These are phyloP conservation scores for Colletotrichum lupini DNA, from an alignment of 2,329 filamentous ascomycete species.

Conservation along the genomic window DNA sequence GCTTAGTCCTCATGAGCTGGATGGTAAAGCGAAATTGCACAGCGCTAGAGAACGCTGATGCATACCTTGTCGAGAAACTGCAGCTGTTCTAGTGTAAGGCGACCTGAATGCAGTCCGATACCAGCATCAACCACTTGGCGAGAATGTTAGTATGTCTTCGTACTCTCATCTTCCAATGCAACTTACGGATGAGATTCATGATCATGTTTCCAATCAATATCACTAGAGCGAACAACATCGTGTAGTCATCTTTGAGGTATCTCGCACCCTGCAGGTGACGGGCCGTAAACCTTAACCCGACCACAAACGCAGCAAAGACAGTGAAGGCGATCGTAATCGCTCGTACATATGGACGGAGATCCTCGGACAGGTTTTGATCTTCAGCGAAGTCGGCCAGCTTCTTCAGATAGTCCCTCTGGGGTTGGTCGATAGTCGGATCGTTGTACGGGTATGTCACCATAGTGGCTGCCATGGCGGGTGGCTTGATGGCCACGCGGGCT, in stretches of 20 bases:
- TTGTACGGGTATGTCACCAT: conserved; percentile 26
- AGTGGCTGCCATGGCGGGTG: conserved; percentile 21
- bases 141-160: not conserved
- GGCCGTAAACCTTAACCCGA: conserved; percentile 23
- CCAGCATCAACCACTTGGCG: conserved; percentile 19
- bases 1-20: not conserved
- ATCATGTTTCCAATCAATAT: conserved; percentile 27
- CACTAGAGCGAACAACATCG: conserved; percentile 18
- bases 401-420: conserved; percentile 26
- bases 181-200: conserved; percentile 30
- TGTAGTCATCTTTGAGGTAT: conserved; percentile 30
- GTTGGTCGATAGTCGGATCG: conserved; percentile 17
- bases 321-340: conserved; percentile 31
- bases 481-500: conserved; percentile 26
- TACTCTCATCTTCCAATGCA: accelerated
- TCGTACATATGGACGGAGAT: conserved; percentile 21
- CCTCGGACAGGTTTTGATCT: conserved; percentile 23
- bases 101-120: conserved; percentile 25
- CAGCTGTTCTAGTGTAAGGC: conserved; percentile 21
- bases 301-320: conserved; percentile 21
- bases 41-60: not conserved
- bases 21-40: too few species aligned
- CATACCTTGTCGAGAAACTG: conserved; percentile 26
- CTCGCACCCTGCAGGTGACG: conserved; percentile 28
- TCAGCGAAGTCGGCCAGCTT: conserved; percentile 25